Percentiles rank a stretch among this genome's conserved stretches.
Conservation (phyloP, 192 early-diverging fungal genomes). For the Backusella mclennaniae region DNA sequence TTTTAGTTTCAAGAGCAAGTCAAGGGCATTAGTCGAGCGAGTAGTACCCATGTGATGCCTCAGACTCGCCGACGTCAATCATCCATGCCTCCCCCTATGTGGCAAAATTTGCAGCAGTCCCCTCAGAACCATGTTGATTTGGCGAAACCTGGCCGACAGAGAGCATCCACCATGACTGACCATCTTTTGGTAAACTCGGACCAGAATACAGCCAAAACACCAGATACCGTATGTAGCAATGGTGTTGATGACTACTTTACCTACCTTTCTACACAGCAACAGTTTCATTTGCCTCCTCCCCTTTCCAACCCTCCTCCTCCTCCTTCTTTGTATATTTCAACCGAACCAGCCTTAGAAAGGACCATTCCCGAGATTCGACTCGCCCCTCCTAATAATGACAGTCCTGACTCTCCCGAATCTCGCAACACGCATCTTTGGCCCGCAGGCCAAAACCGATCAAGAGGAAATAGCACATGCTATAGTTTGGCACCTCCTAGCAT, state of each 20-base stretch:
- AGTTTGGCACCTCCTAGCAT: slow-evolving; percentile 8
- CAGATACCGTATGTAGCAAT: neutral
- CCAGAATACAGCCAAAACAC: neutral
- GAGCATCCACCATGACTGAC: slow-evolving; percentile 14
- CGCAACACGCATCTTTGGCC: neutral
- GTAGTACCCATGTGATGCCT: neutral
- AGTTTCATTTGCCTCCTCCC: neutral
- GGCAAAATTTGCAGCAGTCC: neutral
- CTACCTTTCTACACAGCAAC: slow-evolving; percentile 4
- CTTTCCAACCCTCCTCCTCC: neutral
- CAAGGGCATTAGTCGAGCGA: slow-evolving; percentile 2
- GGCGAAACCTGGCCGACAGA: neutral
- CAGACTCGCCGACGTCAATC: neutral
- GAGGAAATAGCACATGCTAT: slow-evolving; percentile 1
- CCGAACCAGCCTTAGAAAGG: neutral
- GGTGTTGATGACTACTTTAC: slow-evolving; percentile 8
- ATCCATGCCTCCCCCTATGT: slow-evolving; percentile 16
- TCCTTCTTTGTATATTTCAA: slow-evolving; percentile 3
- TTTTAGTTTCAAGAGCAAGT: slow-evolving; percentile 32
- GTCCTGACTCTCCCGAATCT: neutral
- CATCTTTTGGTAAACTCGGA: neutral
- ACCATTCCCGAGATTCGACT: slow-evolving; percentile 20
- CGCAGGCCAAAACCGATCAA: neutral
- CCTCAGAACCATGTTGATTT: neutral
- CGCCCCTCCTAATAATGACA: slow-evolving; percentile 7